phyloP scores from a whole-genome alignment of 139 green algal genomes.

The Penium margaritaceum region DNA sequence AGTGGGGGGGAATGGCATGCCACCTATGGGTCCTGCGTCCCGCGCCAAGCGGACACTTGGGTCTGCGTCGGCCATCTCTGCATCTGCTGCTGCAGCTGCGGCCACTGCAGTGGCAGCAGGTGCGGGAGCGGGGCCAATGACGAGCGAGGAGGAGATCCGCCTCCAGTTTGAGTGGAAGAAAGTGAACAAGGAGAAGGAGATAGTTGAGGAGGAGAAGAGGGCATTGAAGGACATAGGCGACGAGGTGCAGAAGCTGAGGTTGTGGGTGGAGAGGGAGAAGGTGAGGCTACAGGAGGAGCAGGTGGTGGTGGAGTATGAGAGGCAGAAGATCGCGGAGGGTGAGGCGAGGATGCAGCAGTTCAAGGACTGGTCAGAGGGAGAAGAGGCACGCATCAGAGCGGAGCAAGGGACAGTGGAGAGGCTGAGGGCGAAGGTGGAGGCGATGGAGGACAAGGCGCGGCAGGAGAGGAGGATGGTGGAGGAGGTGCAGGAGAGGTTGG shows the following conservation, averaged over 20 bases:
- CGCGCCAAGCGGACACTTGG: too few species aligned
- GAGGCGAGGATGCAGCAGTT: background rate
- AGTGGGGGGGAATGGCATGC: too few species aligned
- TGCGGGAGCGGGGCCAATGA: too few species aligned
- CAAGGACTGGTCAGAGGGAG: background rate
- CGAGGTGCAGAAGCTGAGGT: constrained; percentile 3
- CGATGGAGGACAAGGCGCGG: background rate
- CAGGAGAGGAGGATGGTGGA: background rate
- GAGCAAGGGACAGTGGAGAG: background rate
- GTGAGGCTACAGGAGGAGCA: constrained; percentile 2
- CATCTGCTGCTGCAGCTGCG: too few species aligned
- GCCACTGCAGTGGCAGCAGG: too few species aligned
- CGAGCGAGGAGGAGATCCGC: too few species aligned
- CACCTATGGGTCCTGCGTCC: too few species aligned
- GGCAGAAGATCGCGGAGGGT: background rate
- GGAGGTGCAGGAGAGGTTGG: background rate
- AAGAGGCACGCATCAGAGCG: background rate
- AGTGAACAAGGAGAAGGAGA: constrained; percentile 2
- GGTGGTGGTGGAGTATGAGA: background rate
- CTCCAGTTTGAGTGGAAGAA: constrained; percentile 5
- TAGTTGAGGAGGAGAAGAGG: constrained; percentile 5
- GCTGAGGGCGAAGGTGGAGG: background rate
- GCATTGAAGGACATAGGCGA: background rate
- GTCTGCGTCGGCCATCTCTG: too few species aligned
- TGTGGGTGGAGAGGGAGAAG: background rate